phyloP scores from a whole-genome alignment of 2,329 filamentous ascomycete species.

The Zymoseptoria pseudotritici region DNA sequence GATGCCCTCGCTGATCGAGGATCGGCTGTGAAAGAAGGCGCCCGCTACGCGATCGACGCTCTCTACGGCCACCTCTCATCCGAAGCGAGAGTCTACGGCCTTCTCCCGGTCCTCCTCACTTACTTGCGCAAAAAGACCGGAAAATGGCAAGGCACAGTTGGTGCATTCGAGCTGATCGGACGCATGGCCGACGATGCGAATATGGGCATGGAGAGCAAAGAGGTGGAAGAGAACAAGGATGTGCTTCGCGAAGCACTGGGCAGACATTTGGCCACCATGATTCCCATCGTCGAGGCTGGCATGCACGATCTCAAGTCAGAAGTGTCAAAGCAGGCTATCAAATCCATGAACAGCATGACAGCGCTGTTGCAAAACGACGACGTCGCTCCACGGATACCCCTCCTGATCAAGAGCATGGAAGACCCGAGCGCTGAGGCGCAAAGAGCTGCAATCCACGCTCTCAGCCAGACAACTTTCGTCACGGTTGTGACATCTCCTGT shows the following conservation, averaged over 20 bases:
- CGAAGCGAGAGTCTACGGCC: constrained; percentile 74
- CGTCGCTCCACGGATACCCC: constrained; percentile 81
- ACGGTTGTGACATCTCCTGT: constrained; percentile 93
- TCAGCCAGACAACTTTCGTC: constrained; percentile 98
- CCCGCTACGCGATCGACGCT: constrained; percentile 88
- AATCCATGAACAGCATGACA: constrained; percentile 86
- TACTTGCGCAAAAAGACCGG: constrained; percentile 79
- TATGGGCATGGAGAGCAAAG: constrained; percentile 72
- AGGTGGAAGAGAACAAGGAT: constrained; percentile 82
- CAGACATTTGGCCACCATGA: constrained; percentile 73
- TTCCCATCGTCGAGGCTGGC: constrained; percentile 81
- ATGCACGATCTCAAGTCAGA: constrained; percentile 97
- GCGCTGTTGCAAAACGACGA: constrained; percentile 93
- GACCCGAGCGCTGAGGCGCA: constrained; percentile 80
- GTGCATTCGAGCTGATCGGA: constrained; percentile 74
- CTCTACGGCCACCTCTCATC: constrained; percentile 71
- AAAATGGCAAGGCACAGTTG: constrained; percentile 96
- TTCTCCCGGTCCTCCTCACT: constrained; percentile 65
- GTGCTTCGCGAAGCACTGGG: constrained; percentile 86
- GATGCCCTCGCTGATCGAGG: constrained; percentile 89
- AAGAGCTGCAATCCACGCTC: constrained; percentile 91
- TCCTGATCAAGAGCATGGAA: constrained; percentile 91
- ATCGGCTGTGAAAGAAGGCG: constrained; percentile 77
- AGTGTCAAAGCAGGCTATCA: constrained; percentile 76
- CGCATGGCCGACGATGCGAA: constrained; percentile 94